Conservation (phyloP, 2,329 filamentous ascomycete species). For the Colletotrichum camelliae region DNA sequence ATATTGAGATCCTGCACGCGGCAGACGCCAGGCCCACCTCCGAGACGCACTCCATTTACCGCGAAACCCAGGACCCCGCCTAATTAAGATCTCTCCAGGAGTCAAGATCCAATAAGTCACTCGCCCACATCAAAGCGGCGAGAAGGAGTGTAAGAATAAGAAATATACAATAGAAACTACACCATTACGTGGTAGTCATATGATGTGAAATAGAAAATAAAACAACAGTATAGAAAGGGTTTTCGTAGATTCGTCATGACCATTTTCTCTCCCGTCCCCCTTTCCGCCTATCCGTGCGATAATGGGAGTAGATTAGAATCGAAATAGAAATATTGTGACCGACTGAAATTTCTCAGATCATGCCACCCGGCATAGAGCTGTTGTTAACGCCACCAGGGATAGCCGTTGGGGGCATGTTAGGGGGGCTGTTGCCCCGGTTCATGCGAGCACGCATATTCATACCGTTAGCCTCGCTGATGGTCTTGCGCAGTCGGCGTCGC, state of each 20-base stretch:
- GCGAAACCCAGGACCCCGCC: slow-evolving; percentile 2
- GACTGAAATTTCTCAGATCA: slow-evolving; percentile 43
- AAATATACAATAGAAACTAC: slow-evolving; percentile 11
- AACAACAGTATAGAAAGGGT: background rate
- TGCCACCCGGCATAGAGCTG: slow-evolving; percentile 43
- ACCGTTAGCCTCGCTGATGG: slow-evolving; percentile 44
- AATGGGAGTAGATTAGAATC: background rate
- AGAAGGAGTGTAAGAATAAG: background rate
- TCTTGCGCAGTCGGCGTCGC: slow-evolving; percentile 48
- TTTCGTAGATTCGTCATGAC: slow-evolving; percentile 22
- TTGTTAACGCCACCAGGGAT: slow-evolving; percentile 32
- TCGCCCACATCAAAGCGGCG: background rate
- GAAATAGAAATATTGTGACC: background rate
- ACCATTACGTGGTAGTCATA: background rate
- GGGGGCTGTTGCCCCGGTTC: slow-evolving; percentile 27
- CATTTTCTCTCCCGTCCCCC: background rate
- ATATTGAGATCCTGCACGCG: background rate
- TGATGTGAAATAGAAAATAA: background rate
- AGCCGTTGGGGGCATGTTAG: slow-evolving; percentile 30
- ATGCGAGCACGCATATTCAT: slow-evolving; percentile 32
- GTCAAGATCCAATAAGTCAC: background rate
- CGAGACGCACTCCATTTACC: background rate
- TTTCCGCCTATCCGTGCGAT: background rate
- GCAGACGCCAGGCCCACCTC: slow-evolving; percentile 21
- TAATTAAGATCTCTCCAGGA: slow-evolving; percentile 19